These are phyloP conservation scores for Trichoderma sp. DNA, from an alignment of 2,329 filamentous ascomycete genomes.

Conservation along the genomic window DNA sequence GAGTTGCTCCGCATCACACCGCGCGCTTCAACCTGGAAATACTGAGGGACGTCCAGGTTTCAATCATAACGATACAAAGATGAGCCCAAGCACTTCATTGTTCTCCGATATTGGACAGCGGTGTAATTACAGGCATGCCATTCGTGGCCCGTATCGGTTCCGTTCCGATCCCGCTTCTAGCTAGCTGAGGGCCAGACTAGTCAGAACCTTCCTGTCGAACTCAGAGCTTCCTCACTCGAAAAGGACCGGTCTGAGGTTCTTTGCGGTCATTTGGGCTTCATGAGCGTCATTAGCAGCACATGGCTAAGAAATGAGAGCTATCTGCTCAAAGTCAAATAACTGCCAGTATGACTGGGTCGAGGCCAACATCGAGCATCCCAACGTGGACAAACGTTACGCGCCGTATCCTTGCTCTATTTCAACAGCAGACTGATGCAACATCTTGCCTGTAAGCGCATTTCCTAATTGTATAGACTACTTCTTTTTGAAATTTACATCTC, in stretches of 20 bases:
- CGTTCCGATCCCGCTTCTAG: background rate
- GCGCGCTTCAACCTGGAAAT: background rate
- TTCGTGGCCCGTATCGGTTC: background rate
- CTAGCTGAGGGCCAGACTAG: background rate
- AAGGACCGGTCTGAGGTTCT: background rate
- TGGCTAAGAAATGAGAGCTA: background rate
- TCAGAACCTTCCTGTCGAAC: conserved; percentile 13
- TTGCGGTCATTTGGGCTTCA: background rate
- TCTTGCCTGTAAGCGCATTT: background rate
- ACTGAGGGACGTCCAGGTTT: background rate
- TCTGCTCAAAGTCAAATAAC: background rate
- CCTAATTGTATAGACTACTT: background rate
- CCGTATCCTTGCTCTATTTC: background rate
- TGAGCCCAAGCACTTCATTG: background rate
- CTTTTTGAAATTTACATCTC: background rate
- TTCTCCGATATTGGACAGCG: background rate
- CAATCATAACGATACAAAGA: background rate
- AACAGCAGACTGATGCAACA: background rate
- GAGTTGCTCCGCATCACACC: background rate
- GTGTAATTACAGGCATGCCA: background rate
- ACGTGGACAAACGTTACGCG: background rate
- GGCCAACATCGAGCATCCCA: background rate
- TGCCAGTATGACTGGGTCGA: background rate
- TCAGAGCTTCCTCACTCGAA: background rate
- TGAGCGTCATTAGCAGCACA: background rate